Evolutionary conservation across 768 basidiomycete species (phyloP), one percentile per base, ranked within the genome.

Genomic region (Termitomyces titanicus): DNA sequence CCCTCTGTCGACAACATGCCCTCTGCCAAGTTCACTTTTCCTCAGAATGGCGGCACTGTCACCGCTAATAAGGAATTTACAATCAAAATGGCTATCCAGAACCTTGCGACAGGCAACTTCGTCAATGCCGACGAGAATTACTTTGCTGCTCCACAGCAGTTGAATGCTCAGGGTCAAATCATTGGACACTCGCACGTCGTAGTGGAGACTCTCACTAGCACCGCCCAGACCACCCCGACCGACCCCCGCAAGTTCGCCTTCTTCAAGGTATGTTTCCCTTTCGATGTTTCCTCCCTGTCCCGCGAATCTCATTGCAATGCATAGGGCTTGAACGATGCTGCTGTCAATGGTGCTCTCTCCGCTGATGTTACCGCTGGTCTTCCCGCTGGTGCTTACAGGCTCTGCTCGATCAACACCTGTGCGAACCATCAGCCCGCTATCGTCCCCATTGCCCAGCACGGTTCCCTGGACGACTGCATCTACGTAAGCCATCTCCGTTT

Each of bases 371-470:
- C 76, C 1, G 68, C 68, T 20, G 86, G 86, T 57, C 70, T 88
- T 24, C 75, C 83, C 33, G 77, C 74, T 11, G 85, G 85, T 45
- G 64, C 72, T 29, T 89, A 91, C 71, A 73, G 78, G 55, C 64
- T 86, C 22, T 76, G 80, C 56, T 79, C 81, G 5, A 85, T 86
- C 67, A 81, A 81, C 62, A 63, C 77, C 29, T 73, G 78, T 15
- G 63, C 79, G 11, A 87, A 87, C 68, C 84, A 88, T 61, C 79
- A 80, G 60, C 84, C 80, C 3, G 77, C 71, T 47, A 68, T 85
- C 53, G 82, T 79, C 42, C 74, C 84, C 17, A 66, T 87, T 45
- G 84, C 80, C 17, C 84, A 83, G 60, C 86, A 83, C 59, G 84
- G 85, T 56, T 67, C 70, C 20, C 63, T 84, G 31, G 83, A 87